Evolutionary conservation across 371 early-diverging fungal genomes (phyloP).

Genomic region (Lichtheimia hyalospora): DNA sequence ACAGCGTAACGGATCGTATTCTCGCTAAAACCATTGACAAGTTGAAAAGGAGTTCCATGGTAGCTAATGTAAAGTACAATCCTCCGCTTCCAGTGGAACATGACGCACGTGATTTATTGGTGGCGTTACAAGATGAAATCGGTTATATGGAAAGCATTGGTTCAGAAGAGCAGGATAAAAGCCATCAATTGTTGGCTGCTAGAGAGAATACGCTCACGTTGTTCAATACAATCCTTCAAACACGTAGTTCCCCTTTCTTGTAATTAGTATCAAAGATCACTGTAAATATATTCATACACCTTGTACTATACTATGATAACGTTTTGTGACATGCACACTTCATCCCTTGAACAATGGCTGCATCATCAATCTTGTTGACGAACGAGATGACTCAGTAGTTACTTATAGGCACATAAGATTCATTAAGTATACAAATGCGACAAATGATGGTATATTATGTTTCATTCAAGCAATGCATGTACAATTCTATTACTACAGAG

Average conservation of each 20-base stretch:
- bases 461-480: no score
- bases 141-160: conserved; percentile 3
- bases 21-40: background rate
- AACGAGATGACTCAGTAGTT: no score
- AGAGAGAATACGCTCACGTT: background rate
- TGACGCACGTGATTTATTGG: background rate
- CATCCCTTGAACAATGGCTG: no score
- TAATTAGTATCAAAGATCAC: background rate
- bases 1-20: conserved; percentile 1
- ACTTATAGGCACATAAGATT: no score
- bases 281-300: no score
- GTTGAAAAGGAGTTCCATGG: background rate
- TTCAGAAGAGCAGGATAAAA: background rate
- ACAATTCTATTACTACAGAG: no score
- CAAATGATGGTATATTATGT: no score
- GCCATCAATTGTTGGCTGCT: background rate
- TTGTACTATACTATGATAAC: no score
- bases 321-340: no score
- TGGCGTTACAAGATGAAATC: conserved; percentile 6
- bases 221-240: background rate
- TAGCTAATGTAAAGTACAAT: background rate
- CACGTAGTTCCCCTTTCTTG: background rate
- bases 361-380: no score
- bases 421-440: no score
- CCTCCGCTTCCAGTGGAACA: background rate